phyloP scores from a whole-genome alignment of 371 early-diverging fungal species.

The Saksenaea vasiformis region DNA sequence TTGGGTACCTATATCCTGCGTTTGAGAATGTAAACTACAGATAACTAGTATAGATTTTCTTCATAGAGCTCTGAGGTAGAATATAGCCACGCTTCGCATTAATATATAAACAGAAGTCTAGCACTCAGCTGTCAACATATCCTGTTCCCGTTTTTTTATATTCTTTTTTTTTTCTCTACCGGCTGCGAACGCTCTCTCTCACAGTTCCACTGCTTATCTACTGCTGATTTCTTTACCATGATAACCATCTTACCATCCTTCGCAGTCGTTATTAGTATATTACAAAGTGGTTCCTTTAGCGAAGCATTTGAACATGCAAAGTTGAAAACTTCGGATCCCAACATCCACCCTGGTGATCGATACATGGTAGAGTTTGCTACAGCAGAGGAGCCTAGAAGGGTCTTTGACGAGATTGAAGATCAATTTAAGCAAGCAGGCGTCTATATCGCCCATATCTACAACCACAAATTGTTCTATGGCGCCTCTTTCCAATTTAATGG shows the following conservation, averaged over 20 bases:
- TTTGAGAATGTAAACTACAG: too few relatives aligned
- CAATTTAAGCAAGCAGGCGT: conserved; percentile 26
- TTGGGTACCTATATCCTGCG: too few relatives aligned
- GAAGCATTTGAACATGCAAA: not conserved
- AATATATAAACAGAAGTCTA: too few relatives aligned
- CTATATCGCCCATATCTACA: conserved; percentile 22
- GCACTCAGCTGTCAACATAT: too few relatives aligned
- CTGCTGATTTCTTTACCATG: not conserved
- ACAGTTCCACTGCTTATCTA: not conserved
- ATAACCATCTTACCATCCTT: not conserved
- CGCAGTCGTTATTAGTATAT: not conserved
- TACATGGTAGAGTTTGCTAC: conserved; percentile 35
- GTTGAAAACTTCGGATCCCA: not conserved
- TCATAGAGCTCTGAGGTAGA: too few relatives aligned
- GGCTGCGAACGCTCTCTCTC: too few relatives aligned
- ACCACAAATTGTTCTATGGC: conserved; percentile 42
- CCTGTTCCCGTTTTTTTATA: too few relatives aligned
- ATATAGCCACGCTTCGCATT: too few relatives aligned
- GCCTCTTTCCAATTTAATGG: conserved; percentile 30
- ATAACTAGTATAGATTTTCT: too few relatives aligned
- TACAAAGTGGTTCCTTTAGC: not conserved
- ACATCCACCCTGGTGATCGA: conserved; percentile 15
- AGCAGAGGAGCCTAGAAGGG: conserved; percentile 5
- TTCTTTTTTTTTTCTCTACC: too few relatives aligned
- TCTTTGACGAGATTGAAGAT: conserved; percentile 21